Conservation (phyloP, 2,329 filamentous ascomycete species). For the Sporothrix luriei region DNA sequence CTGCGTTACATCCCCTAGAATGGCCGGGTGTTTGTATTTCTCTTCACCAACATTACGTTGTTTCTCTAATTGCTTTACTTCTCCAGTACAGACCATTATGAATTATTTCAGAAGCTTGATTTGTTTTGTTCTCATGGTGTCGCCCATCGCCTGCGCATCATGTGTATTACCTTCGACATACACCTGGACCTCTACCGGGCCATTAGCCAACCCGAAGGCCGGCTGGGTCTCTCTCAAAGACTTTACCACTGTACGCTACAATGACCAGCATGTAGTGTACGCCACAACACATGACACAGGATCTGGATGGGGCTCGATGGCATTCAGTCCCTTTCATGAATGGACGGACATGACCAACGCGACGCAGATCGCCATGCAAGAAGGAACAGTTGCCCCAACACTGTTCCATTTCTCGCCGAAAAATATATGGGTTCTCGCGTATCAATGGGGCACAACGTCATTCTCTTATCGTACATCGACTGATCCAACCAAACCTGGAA, state of each 20-base stretch:
- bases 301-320: conserved; percentile 59
- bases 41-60: too few species aligned
- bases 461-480: conserved; percentile 64
- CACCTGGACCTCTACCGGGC: conserved; percentile 56
- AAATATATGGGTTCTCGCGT: conserved; percentile 64
- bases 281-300: conserved; percentile 52
- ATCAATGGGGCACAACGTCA: conserved; percentile 63
- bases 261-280: conserved; percentile 64
- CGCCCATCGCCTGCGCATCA: neutral
- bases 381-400: conserved; percentile 58
- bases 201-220: conserved; percentile 55
- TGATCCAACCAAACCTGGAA: conserved; percentile 59
- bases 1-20: too few species aligned
- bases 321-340: conserved; percentile 58
- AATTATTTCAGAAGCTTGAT: too few species aligned
- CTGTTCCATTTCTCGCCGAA: conserved; percentile 66
- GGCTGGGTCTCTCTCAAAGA: conserved; percentile 65
- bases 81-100: too few species aligned
- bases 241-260: conserved; percentile 59
- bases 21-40: too few species aligned
- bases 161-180: conserved; percentile 60
- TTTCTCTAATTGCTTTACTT: too few species aligned
- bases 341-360: conserved; percentile 56
- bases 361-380: conserved; percentile 55
- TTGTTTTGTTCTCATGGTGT: too few species aligned